phyloP scores from a whole-genome alignment of 1,284 basidiomycete genomes.

The Ganoderma resinaceum region DNA sequence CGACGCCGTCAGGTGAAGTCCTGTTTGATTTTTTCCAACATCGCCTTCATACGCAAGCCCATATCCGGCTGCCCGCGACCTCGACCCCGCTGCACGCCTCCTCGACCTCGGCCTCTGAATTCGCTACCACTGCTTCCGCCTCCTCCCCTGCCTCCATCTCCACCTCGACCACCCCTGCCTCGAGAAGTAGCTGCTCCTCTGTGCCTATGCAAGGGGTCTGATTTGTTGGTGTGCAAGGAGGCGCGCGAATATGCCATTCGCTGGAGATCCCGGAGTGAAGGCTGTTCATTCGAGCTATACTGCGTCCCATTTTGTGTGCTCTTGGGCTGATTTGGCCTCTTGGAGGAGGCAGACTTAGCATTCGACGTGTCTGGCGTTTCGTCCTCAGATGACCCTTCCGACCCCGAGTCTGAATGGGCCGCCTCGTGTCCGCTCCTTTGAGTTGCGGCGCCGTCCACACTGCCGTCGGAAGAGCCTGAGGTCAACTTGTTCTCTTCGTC shows the following conservation, averaged over 20 bases:
- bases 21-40: constrained; percentile 79
- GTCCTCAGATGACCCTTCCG: constrained; percentile 23
- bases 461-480: constrained; percentile 12
- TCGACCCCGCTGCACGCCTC: constrained; percentile 29
- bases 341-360: constrained; percentile 3
- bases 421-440: constrained; percentile 32
- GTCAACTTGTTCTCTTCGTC: constrained; percentile 8
- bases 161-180: constrained; percentile 30
- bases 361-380: neutral
- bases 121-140: constrained; percentile 16
- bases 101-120: constrained; percentile 25
- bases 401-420: neutral
- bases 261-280: constrained; percentile 59
- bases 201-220: constrained; percentile 49
- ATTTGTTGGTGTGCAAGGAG: constrained; percentile 63
- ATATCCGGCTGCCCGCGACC: constrained; percentile 72
- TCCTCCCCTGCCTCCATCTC: constrained; percentile 13
- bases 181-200: constrained; percentile 21
- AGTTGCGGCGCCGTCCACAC: constrained; percentile 13
- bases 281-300: constrained; percentile 18
- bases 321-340: constrained; percentile 13
- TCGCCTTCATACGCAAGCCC: constrained; percentile 79
- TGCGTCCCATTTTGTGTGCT: neutral
- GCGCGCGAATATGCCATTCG: constrained; percentile 65
- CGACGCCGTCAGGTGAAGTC: constrained; percentile 47